Base-by-base conservation (phyloP, 148 eudicot species). In the Bassia scoparia region DNA sequence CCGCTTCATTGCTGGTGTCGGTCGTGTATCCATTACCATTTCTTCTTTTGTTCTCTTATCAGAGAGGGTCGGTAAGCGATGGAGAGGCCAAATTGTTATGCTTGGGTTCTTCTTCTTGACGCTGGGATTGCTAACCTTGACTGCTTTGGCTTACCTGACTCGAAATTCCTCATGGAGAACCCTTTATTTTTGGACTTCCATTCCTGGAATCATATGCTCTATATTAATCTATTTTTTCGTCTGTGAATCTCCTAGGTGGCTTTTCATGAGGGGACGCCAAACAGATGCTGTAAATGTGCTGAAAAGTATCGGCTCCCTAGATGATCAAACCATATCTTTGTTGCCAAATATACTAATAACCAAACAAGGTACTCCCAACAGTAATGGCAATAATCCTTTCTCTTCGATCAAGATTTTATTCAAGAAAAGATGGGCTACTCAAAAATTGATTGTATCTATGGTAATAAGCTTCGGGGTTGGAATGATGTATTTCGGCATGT, bases 221-320 rank as follows among this genome's bases (percentile, higher is more conserved):
- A 14, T 63, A 18, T 3, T 69, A 1, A 46, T 56, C 44, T 24
- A 74, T 63, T 54, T 69, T 44, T 79, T 74, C 56, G 49, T 79
- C 18, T 31, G 31, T 31, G 82, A 79, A 68, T 79, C 82, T 62
- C 78, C 82, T 20, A 61, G 82, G 49, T 79, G 82, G 78, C 69
- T 79, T 11, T 77, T 77, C 64, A 31, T 63, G 30, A 67, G 30
- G 52, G 79, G 74, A 27, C 62, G 70, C 30, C 63, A 62, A 14
- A 70, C 18, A n/a, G 64, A 70, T 27, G 75, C 79, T 20, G 20
- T 70, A 7, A 29, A 20, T 15, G 74, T 77, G 16, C 70, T 77
- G 13, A 62, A 62, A 38, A 27, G 23, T 17, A 70, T 77, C 1
- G 79, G 74, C 4, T 61, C 74, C 35, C 20, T 70, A 24, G 61